These are phyloP conservation scores for Rubus idaeus DNA, from an alignment of 306 rosid genomes.

Conservation along the genomic window DNA sequence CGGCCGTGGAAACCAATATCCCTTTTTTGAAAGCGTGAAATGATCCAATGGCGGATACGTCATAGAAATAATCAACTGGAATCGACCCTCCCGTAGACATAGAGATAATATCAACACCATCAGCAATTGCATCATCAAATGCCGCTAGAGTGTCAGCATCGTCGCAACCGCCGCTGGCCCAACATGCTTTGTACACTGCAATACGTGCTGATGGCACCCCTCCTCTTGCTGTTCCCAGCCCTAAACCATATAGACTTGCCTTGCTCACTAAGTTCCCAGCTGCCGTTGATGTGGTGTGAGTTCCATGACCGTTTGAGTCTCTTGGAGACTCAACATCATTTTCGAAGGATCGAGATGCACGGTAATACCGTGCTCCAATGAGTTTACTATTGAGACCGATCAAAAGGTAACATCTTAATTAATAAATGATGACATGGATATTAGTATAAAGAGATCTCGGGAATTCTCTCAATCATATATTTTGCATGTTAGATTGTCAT, in stretches of 20 bases:
- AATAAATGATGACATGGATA: too few relatives aligned
- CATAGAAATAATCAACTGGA: slow-evolving; percentile 17
- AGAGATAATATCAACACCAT: slow-evolving; percentile 54
- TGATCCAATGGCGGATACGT: background rate
- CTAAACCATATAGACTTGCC: slow-evolving; percentile 36
- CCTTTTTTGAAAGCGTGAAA: slow-evolving; percentile 4
- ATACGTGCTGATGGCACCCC: slow-evolving; percentile 40
- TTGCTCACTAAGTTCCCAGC: slow-evolving; percentile 38
- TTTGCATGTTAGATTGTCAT: background rate
- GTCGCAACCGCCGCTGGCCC: background rate
- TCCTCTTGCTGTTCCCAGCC: slow-evolving; percentile 38
- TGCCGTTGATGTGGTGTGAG: slow-evolving; percentile 47
- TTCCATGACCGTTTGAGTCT: slow-evolving; percentile 46
- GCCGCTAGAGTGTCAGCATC: slow-evolving; percentile 26
- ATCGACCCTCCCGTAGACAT: slow-evolving; percentile 23
- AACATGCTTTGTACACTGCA: slow-evolving; percentile 45
- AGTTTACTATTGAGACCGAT: slow-evolving; percentile 31
- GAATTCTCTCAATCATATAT: too few relatives aligned
- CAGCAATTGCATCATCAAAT: slow-evolving; percentile 50
- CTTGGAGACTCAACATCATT: slow-evolving; percentile 32
- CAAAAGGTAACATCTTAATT: too few relatives aligned
- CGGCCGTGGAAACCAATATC: slow-evolving; percentile 7
- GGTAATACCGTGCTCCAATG: slow-evolving; percentile 48
- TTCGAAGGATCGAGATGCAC: background rate
- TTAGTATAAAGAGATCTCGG: too few relatives aligned